phyloP scores from a whole-genome alignment of 371 early-diverging fungal genomes.

The Mortierella sp. region DNA sequence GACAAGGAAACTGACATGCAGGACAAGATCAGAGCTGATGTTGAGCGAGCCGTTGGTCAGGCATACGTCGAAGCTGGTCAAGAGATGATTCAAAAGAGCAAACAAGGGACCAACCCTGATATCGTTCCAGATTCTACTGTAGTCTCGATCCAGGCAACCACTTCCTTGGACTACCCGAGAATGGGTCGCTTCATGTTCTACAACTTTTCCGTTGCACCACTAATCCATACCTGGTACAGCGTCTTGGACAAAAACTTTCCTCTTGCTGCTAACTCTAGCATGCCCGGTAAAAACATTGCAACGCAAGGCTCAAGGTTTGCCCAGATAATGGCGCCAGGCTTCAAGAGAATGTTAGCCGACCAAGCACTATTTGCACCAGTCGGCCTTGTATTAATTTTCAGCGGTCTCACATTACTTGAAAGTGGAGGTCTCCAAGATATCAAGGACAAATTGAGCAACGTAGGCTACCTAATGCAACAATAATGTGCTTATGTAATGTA shows the following conservation, averaged over 20 bases:
- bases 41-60: not conserved
- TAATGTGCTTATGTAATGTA: not conserved
- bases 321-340: constrained; percentile 17
- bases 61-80: constrained; percentile 2
- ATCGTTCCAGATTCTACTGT: not conserved
- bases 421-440: constrained; percentile 68
- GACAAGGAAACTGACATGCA: not conserved
- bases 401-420: constrained; percentile 75
- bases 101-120: not conserved
- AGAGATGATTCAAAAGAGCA: not conserved
- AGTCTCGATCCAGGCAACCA: not conserved
- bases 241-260: constrained; percentile 78
- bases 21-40: not conserved
- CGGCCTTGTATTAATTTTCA: constrained; percentile 76
- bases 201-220: constrained; percentile 80
- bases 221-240: constrained; percentile 81
- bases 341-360: constrained; percentile 73
- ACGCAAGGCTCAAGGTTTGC: constrained; percentile 3
- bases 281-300: not conserved
- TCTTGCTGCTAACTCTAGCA: constrained; percentile 26
- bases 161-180: constrained; percentile 36
- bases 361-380: constrained; percentile 82
- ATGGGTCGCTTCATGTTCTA: constrained; percentile 75
- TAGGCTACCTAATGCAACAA: not conserved
- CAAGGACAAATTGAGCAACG: constrained; percentile 66